Evolutionary conservation across 1,139 yeast species (phyloP), one percentile per base, ranked within the genome.

Genomic region (Candida glucosophila): DNA sequence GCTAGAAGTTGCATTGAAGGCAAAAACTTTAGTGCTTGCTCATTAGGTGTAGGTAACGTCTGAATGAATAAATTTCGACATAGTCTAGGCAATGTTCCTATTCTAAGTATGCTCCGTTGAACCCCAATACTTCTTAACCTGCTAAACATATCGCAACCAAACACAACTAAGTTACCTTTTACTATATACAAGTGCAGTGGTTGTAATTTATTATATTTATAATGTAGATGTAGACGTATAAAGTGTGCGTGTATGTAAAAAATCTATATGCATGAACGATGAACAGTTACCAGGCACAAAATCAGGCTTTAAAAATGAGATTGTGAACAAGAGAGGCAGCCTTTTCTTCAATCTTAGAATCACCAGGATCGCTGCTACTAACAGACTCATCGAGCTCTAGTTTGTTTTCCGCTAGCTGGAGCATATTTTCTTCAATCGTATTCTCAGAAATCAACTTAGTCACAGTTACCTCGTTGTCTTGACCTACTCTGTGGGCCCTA

Each of bases 401-500:
- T 54, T 90, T 90, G 41, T 92, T 85, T 44, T 82, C 83, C 0
- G 97, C 97, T 43, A 92, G 56, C 38, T 76, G 77, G 34, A 78
- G 65, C 46, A 90, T 90, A 41, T 80, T 85, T 49, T 90, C 96
- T 42, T 90, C 99, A 21, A 92, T 79, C 1, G 95, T 77, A 29
- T 73, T 66, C 37, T 66, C 68, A 7, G 81, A 70, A 31, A 92
- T 80, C 41, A 92, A 58, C 32, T 94, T 71, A 25, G 75, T 72
- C 10, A 92, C 95, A 23, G 67, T 62, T 12, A 92, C 99, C 26
- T 82, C 90, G 32, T 80, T 75, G 21, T 81, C 79, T 55, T 92
- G 98, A 2, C 99, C 99, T 15, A 92, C 95, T 50, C 99, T 73
- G 52, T 90, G 99, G 0, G 98, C 95, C 46, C 99, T 71, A 51